These are phyloP conservation scores for Gyromitra esculenta DNA, from an alignment of 2,329 filamentous ascomycete species.

Conservation along the genomic window DNA sequence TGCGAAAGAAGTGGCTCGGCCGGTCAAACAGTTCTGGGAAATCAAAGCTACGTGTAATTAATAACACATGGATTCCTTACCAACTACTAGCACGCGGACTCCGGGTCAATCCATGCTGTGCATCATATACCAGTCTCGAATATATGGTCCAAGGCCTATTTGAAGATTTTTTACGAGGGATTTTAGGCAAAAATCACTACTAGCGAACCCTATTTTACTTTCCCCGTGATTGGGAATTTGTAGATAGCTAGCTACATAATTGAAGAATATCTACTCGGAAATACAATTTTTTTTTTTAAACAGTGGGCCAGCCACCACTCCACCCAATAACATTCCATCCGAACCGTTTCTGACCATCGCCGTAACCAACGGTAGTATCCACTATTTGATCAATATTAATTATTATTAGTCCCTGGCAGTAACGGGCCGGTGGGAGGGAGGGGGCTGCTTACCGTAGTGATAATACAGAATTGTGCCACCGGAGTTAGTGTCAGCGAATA, in stretches of 20 bases:
- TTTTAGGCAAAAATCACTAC: too few species aligned
- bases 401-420: not conserved
- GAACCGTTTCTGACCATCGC: constrained; percentile 62
- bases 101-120: too few species aligned
- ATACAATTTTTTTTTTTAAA: constrained; percentile 54
- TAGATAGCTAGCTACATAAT: too few species aligned
- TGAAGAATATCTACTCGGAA: not conserved
- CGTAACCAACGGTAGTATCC: constrained; percentile 65
- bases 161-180: too few species aligned
- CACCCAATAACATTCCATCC: constrained; percentile 62
- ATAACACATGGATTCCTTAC: not conserved
- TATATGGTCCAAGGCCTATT: too few species aligned
- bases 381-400: constrained; percentile 55
- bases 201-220: too few species aligned
- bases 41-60: too few species aligned
- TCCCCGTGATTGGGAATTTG: too few species aligned
- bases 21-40: too few species aligned
- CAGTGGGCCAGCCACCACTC: constrained; percentile 61
- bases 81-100: too few species aligned
- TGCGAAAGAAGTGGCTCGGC: not conserved
- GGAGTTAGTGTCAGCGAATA: constrained; percentile 65
- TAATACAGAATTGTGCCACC: constrained; percentile 70
- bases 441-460: constrained; percentile 64
- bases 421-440: not conserved
- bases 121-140: too few species aligned